Percentiles rank a stretch among this genome's conserved stretches.
These are phyloP conservation scores for Crepidotus variabilis DNA, from an alignment of 768 basidiomycete genomes.

Conservation along the genomic window DNA sequence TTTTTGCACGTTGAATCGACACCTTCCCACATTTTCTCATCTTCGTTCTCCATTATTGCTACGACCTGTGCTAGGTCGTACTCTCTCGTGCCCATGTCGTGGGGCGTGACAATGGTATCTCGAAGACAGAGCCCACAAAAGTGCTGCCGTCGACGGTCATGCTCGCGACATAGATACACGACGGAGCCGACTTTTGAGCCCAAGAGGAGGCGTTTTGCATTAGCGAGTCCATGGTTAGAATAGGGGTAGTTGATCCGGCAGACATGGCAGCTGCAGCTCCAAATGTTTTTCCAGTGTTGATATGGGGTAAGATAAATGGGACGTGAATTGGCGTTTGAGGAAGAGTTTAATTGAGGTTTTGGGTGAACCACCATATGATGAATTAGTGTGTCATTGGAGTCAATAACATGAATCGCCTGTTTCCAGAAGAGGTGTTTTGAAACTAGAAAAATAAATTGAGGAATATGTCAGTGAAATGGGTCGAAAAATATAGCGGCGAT, in stretches of 20 bases:
- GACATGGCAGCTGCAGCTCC: conserved; percentile 51
- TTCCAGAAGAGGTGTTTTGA: conserved; percentile 71
- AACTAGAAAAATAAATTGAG: conserved; percentile 35
- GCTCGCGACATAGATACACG: conserved; percentile 59
- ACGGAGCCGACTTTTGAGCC: conserved; percentile 32
- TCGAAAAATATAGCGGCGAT: background rate
- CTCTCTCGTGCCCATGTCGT: conserved; percentile 18
- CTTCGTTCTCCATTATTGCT: conserved; percentile 66
- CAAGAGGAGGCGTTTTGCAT: conserved; percentile 43
- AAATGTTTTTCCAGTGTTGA: conserved; percentile 60
- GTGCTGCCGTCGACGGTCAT: conserved; percentile 45
- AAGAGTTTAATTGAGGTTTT: conserved; percentile 26
- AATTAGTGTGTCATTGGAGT: conserved; percentile 55
- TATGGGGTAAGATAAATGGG: conserved; percentile 45
- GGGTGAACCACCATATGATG: conserved; percentile 45
- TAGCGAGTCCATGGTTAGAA: conserved; percentile 44
- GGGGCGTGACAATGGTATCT: conserved; percentile 38
- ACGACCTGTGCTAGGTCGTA: conserved; percentile 26
- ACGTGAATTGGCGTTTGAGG: conserved; percentile 29
- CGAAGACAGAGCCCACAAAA: conserved; percentile 71
- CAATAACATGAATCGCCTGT: conserved; percentile 56
- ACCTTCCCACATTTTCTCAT: conserved; percentile 62
- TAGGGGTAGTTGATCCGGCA: conserved; percentile 67
- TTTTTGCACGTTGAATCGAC: conserved; percentile 64
- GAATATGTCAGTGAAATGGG: conserved; percentile 12